phyloP scores from a whole-genome alignment of 768 basidiomycete species.

The Naganishia onofrii region DNA sequence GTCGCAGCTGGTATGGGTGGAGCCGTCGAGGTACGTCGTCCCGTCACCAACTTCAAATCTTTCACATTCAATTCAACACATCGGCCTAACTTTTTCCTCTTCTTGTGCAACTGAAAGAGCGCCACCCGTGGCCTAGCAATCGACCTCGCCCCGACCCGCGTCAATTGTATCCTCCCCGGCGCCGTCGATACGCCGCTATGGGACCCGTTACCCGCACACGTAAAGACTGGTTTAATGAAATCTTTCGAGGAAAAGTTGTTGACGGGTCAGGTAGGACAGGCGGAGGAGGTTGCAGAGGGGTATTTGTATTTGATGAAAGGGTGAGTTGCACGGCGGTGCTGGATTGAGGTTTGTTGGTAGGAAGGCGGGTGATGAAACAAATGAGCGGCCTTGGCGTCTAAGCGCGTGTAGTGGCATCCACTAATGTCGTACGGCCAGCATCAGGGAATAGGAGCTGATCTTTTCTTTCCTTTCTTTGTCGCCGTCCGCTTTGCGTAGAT shows the following conservation, averaged over 20 bases:
- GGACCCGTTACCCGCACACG: background rate
- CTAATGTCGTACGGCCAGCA: no score
- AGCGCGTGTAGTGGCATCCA: no score
- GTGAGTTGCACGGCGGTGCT: no score
- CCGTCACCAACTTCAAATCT: background rate
- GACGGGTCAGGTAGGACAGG: conserved; percentile 7
- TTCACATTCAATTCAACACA: no score
- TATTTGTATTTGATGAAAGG: conserved; percentile 26
- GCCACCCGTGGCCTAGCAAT: conserved; percentile 15
- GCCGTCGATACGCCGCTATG: conserved; percentile 16
- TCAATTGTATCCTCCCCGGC: conserved; percentile 22
- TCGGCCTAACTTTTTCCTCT: background rate
- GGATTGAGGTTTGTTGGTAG: no score
- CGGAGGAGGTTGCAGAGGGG: conserved; percentile 23
- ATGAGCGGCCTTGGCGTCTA: no score
- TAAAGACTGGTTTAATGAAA: background rate
- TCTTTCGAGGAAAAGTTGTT: conserved; percentile 11
- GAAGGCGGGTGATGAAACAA: no score
- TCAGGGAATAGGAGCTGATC: no score
- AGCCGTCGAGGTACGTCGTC: conserved; percentile 7
- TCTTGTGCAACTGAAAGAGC: background rate
- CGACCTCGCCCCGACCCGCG: conserved; percentile 15
- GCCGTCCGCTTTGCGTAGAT: background rate
- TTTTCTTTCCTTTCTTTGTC: no score
- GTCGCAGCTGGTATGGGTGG: conserved; percentile 9